Conservation (phyloP, 495 filamentous ascomycete species). For the Xylaria sp. region DNA sequence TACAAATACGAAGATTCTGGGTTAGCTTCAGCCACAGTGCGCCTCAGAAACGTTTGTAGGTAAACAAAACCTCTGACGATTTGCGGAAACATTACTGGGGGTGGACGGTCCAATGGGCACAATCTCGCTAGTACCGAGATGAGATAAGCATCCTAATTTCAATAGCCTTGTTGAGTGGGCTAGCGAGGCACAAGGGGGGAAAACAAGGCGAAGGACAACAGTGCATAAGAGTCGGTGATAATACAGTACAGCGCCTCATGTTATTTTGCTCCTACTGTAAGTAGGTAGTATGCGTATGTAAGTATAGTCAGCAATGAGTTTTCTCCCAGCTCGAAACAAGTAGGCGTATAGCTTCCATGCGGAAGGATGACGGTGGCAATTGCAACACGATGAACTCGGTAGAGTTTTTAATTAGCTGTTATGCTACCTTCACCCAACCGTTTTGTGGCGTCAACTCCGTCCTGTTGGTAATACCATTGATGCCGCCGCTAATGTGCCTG, state of each 20-base stretch:
- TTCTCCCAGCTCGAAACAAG: neutral
- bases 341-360: neutral
- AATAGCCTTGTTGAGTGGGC: slow-evolving; percentile 11
- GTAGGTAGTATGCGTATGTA: neutral
- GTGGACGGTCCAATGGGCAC: slow-evolving; percentile 2
- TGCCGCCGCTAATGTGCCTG: neutral
- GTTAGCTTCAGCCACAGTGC: slow-evolving; percentile 19
- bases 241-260: neutral
- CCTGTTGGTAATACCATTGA: slow-evolving; percentile 11
- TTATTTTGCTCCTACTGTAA: neutral
- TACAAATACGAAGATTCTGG: neutral
- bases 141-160: slow-evolving; percentile 27
- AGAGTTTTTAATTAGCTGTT: neutral
- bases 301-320: slow-evolving; percentile 5
- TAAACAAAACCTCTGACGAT: neutral
- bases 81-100: slow-evolving; percentile 9
- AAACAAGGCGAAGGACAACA: slow-evolving; percentile 7
- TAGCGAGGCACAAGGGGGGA: slow-evolving; percentile 1
- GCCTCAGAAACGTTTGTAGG: neutral
- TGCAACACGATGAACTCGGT: neutral
- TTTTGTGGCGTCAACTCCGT: slow-evolving; percentile 9
- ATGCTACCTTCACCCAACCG: neutral
- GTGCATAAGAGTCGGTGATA: neutral
- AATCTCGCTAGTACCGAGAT: slow-evolving; percentile 21
- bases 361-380: neutral